phyloP scores from a whole-genome alignment of 2,329 filamentous ascomycete species.

The Mollisia scopiformis region DNA sequence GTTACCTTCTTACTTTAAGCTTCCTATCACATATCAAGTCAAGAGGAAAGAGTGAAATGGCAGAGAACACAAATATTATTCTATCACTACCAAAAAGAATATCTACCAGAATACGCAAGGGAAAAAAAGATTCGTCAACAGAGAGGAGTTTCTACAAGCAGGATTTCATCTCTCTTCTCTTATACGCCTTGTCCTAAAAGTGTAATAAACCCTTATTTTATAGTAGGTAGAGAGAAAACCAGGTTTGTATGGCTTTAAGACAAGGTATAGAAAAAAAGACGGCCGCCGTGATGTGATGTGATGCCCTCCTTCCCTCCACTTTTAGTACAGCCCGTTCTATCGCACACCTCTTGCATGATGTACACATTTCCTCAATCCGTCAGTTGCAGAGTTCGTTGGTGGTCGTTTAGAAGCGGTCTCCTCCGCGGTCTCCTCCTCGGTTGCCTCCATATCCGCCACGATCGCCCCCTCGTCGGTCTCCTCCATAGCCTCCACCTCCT shows the following conservation, averaged over 20 bases:
- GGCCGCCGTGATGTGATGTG: constrained; percentile 1
- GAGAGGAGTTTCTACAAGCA: constrained; percentile 24
- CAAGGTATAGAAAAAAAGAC: constrained; percentile 27
- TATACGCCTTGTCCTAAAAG: constrained; percentile 23
- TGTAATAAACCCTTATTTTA: constrained; percentile 33
- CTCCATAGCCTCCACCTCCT: background rate
- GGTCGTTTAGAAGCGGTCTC: background rate
- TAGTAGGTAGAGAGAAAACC: constrained; percentile 22
- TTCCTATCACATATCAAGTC: background rate
- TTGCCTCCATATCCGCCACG: background rate
- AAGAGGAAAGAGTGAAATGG: background rate
- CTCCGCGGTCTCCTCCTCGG: background rate
- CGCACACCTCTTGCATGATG: background rate
- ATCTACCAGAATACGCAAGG: constrained; percentile 18
- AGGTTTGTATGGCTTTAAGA: constrained; percentile 28
- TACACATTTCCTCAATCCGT: background rate
- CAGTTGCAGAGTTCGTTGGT: background rate
- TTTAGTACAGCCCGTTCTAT: constrained; percentile 28
- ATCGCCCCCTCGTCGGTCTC: background rate
- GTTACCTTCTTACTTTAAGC: no score
- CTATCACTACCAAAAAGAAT: no score
- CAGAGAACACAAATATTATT: background rate
- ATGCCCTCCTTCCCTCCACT: constrained; percentile 12
- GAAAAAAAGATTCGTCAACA: no score
- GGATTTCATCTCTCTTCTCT: constrained; percentile 16